A percentile compares a stretch with the other conserved stretches of the same genome.
Conservation (phyloP, 2,329 filamentous ascomycete species). For the Aspergillus tanneri region DNA sequence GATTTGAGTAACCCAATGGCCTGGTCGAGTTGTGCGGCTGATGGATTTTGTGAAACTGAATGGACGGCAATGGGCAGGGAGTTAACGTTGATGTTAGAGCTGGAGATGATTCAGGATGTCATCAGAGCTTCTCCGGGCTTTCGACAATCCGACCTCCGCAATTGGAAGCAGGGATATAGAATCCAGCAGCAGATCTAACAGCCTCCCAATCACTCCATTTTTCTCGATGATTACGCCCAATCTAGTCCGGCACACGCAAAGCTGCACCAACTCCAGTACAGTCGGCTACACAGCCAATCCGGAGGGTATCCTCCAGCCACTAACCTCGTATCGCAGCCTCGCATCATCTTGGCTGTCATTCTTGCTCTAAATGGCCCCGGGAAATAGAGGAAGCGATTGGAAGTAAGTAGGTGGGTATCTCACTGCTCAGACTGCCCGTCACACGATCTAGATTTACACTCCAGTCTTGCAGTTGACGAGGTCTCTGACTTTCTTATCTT, state of each 20-base stretch:
- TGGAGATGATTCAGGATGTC: no score
- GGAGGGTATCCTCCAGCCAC: background rate
- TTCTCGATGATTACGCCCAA: background rate
- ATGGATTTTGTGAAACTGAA: no score
- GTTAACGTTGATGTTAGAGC: no score
- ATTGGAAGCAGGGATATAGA: no score
- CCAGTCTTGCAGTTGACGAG: background rate
- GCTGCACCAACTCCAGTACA: background rate
- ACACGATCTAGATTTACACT: no score
- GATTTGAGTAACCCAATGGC: no score
- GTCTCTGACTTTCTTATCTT: background rate
- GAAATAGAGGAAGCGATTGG: background rate
- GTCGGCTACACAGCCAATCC: background rate
- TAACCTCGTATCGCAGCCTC: background rate
- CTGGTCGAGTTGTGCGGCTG: no score
- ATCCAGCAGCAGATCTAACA: no score
- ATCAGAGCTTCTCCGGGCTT: no score
- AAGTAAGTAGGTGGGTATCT: background rate
- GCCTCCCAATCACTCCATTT: background rate
- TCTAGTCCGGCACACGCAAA: background rate
- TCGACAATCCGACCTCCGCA: no score
- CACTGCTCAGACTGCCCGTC: background rate
- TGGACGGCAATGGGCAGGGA: no score
- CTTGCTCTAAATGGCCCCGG: background rate
- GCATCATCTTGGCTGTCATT: background rate